Base-by-base conservation (phyloP, 176 grass and related monocot genomes). In the Rhynchospora breviuscula region DNA sequence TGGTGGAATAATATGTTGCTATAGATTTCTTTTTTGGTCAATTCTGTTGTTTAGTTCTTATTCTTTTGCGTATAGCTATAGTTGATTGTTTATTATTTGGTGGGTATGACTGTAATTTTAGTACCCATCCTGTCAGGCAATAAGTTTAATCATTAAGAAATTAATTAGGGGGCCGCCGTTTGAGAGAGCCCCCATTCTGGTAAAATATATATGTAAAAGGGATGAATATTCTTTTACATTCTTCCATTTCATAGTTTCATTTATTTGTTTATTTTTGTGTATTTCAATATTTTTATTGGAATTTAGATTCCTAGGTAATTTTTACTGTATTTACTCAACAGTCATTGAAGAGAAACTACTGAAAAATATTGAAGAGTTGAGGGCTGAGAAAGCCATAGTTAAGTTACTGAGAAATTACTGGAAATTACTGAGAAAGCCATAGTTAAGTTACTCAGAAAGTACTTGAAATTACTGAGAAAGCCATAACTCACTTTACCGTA, bases 1-100 rank as follows among this genome's bases (percentile, higher is more conserved):
- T 91, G 59, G 85, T 88, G 59, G 85, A 99, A 44, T 99, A 94
- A 33, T 63, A 40, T 67, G 43, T 19, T 81, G 61, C 8, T 67
- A 29, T 23, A 67, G 9, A 10, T 52, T 67, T 4, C 35, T 82
- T 82, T 81, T 63, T 46, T 82, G 17, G 33, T 82, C 23, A 29
- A 48, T 82, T 46, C 11, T 12, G 25, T 82, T 54, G 8, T 52
- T 51, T 82, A 26, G 6, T 82, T 49, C 51, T 76, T 57, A 56
- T 56, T 77, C 22, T 77, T 80, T 60, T 82, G 33, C 63, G 48
- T 68, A 82, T 68, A 82, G 62, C 25, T 82, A 82, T 82, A 82
- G 45, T 82, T 82, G 80, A 82, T 82, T 82, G 4, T 51, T 82
- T 82, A 82, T 82, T 82, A 51, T 82, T 82, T 82, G 18, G 7